Base-by-base conservation (phyloP, 2,329 filamentous ascomycete genomes). In the Trichophyton benhamiae region DNA sequence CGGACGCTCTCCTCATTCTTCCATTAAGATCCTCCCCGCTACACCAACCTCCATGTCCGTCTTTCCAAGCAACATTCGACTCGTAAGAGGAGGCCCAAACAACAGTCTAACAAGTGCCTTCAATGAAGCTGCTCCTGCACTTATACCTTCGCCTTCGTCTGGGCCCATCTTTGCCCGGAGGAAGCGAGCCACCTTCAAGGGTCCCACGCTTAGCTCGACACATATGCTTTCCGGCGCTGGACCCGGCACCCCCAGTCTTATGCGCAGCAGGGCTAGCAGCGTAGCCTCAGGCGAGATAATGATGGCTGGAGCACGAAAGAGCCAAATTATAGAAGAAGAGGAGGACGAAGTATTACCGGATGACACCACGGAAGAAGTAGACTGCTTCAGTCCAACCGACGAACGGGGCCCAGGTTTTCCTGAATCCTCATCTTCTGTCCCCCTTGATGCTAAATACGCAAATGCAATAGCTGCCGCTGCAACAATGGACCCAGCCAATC, bases 21-120 rank as follows among this genome's bases (percentile, higher is more conserved):
- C 89, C 0, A 87, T 97, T 68, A 97, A 97, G 75, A 88, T 97
- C n/a, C 83, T 97, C 2, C 92, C 94, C 0, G 89, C 89, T 0
- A 96, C 91, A 0, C 92, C 92, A 0, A 91, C 87, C 0, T 74
- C 75, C n/a, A 77, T 82, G 2, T 79, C 80, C 15, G 78, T 83
- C 0, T 95, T 97, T 68, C 91, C 92, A 0, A 88, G 85, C 59
- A 95, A 91, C 66, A 88, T 96, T 63, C 86, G 92, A 2, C 79
- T 96, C 11, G 89, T 92, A 1, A 84, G 91, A 33, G 85, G 72
- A 15, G 65, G 66, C 38, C 68, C 70, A 8, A 63, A 72, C n/a
- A 25, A 66, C 7, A 65, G 67, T 38, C 68, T 72, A 49, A 67
- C 68, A 22, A 72, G 70, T 0, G 65, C 68, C 4, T 76, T 75